These are phyloP conservation scores for Theileria annulata DNA, from an alignment of 169 alveolate genomes.

Conservation along the genomic window DNA sequence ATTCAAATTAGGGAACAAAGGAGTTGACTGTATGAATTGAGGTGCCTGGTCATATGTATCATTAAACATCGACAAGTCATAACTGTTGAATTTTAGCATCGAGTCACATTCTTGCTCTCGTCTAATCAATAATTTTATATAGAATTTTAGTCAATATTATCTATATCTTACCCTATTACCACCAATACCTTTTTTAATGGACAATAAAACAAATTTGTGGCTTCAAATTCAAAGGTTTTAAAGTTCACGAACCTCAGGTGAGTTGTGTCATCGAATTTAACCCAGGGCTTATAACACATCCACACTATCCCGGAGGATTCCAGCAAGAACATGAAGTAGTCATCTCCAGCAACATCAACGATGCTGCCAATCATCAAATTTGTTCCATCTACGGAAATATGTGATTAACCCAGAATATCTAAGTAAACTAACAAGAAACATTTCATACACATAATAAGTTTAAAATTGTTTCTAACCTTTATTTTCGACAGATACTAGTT, in stretches of 20 bases:
- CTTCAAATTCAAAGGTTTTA: constrained; percentile 60
- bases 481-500: constrained; percentile 12
- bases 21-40: constrained; percentile 56
- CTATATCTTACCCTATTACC: constrained; percentile 42
- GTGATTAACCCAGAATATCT: not conserved
- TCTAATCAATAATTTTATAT: constrained; percentile 23
- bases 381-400: constrained; percentile 22
- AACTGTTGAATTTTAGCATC: constrained; percentile 61
- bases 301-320: constrained; percentile 57
- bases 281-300: constrained; percentile 28
- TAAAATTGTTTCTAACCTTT: constrained; percentile 26
- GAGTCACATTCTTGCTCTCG: constrained; percentile 53
- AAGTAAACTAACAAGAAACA: no score
- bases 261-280: constrained; percentile 14
- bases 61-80: constrained; percentile 17
- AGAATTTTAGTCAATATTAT: not conserved
- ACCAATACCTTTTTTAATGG: constrained; percentile 23
- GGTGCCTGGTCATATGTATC: constrained; percentile 10
- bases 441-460: not conserved
- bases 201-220: constrained; percentile 38
- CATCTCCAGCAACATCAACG: constrained; percentile 57
- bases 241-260: constrained; percentile 16
- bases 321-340: constrained; percentile 44
- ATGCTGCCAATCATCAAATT: constrained; percentile 24
- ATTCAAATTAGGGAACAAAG: constrained; percentile 39